A percentile compares a stretch with the other conserved stretches of the same genome.
phyloP scores from a whole-genome alignment of 73 alveolate genomes.

The Durusdinium trenchii region DNA sequence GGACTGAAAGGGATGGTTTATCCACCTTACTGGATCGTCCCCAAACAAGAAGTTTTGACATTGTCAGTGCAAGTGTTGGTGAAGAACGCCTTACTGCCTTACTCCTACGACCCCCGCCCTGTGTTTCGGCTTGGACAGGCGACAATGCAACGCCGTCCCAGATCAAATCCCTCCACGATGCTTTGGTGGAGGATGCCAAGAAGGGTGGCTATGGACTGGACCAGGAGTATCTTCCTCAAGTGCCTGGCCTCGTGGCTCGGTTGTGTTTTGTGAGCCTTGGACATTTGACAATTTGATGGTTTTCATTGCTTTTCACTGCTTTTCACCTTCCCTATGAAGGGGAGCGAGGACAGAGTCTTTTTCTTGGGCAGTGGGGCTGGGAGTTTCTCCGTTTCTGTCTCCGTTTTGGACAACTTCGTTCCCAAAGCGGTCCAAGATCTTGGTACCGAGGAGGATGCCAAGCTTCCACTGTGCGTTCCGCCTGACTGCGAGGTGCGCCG shows the following conservation, averaged over 20 bases:
- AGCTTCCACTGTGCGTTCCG: background rate
- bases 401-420: background rate
- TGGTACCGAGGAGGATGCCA: background rate
- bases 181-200: slow-evolving; percentile 46
- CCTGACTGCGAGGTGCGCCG: slow-evolving; percentile 49
- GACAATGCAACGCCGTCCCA: background rate
- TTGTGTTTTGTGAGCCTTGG: background rate
- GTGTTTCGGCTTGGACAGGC: too few species aligned
- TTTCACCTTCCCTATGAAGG: background rate
- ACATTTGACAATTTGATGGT: background rate
- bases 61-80: too few species aligned
- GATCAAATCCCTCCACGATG: slow-evolving; percentile 23
- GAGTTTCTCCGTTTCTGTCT: background rate
- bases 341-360: background rate
- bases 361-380: background rate
- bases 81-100: too few species aligned
- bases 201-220: background rate
- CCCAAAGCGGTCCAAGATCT: background rate
- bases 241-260: background rate
- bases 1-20: too few species aligned
- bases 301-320: background rate
- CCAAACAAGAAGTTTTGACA: too few species aligned
- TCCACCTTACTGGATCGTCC: too few species aligned
- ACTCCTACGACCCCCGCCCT: too few species aligned
- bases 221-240: background rate